Evolutionary conservation across 164 flowering plant species (phyloP).

Genomic region (Paratinospora sagittata): DNA sequence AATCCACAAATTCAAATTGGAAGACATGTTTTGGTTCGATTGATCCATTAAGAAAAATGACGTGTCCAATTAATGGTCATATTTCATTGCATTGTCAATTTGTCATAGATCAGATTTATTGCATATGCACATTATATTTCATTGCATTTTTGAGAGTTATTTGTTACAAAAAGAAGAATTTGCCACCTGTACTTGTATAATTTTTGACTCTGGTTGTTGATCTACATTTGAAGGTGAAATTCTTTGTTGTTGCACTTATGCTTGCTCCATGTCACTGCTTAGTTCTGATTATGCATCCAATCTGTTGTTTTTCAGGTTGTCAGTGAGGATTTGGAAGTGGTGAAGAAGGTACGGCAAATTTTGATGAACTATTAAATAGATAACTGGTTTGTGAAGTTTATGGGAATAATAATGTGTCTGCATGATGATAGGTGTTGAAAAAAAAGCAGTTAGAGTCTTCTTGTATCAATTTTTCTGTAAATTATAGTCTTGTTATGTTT

Average conservation of each 20-base stretch:
- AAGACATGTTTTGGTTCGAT: neutral
- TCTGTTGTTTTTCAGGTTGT: slow-evolving; percentile 51
- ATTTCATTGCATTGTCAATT: no score
- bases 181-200: no score
- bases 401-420: no score
- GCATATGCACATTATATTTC: neutral
- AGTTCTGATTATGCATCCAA: neutral
- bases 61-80: neutral
- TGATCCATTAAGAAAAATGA: neutral
- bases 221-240: neutral
- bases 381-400: no score
- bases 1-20: neutral
- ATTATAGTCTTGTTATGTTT: no score
- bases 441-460: no score
- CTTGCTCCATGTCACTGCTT: neutral
- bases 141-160: neutral
- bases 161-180: neutral
- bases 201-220: no score
- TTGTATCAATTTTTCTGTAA: no score
- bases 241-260: neutral
- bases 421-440: no score
- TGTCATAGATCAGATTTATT: neutral
- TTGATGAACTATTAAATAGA: no score
- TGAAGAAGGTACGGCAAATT: no score
- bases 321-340: no score